These are phyloP conservation scores for Mycosphaerelloides madeirae DNA, from an alignment of 2,329 filamentous ascomycete species.

Conservation along the genomic window DNA sequence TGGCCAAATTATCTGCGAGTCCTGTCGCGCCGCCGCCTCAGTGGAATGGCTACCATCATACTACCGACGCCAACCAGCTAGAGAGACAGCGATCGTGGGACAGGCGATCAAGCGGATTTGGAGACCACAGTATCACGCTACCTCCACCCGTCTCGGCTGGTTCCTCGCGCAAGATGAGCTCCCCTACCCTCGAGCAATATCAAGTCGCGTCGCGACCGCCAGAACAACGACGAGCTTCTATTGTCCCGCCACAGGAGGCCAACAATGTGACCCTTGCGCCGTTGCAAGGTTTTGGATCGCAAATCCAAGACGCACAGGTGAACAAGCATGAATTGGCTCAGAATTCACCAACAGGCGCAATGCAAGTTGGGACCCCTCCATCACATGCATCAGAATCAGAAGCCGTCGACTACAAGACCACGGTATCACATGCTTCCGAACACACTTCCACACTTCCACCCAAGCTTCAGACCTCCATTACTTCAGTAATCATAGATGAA, in stretches of 20 bases:
- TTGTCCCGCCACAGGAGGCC: constrained; percentile 31
- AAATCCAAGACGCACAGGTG: constrained; percentile 3
- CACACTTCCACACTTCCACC: neutral
- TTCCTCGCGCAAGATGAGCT: constrained; percentile 33
- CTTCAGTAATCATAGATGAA: constrained; percentile 4
- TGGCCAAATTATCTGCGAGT: constrained; percentile 27
- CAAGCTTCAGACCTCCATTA: constrained; percentile 1
- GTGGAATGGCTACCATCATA: constrained; percentile 18
- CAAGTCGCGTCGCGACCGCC: constrained; percentile 44
- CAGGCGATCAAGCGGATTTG: constrained; percentile 30
- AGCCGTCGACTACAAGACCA: neutral
- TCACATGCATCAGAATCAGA: neutral
- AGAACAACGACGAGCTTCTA: constrained; percentile 36
- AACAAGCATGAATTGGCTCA: neutral
- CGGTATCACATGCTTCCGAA: too few species aligned
- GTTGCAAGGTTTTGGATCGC: constrained; percentile 34
- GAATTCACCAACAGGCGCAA: neutral
- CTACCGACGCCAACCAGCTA: constrained; percentile 11
- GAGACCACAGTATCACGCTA: constrained; percentile 36
- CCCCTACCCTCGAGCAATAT: constrained; percentile 46
- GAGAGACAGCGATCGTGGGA: constrained; percentile 25
- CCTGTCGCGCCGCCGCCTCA: constrained; percentile 20
- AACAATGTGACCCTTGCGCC: constrained; percentile 40
- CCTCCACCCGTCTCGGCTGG: constrained; percentile 32
- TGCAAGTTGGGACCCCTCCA: neutral